Conservation (phyloP, 1,284 basidiomycete genomes). For the Anthracocystis walkeri region DNA sequence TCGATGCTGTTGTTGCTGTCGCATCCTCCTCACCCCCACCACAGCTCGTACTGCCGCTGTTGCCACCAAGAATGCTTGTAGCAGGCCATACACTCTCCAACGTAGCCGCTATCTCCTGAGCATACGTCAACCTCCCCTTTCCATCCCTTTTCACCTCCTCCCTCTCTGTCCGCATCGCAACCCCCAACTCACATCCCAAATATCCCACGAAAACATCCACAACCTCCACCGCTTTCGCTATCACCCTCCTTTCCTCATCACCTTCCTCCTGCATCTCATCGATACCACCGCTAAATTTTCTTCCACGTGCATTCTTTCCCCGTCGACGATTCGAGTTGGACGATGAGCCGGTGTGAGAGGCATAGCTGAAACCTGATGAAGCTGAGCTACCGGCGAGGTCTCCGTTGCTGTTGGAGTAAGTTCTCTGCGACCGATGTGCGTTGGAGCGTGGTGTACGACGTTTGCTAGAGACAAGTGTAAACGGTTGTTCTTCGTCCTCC, state of each 20-base stretch:
- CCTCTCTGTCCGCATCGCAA: not conserved
- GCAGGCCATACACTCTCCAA: constrained; percentile 11
- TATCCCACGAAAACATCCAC: constrained; percentile 20
- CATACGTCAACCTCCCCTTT: constrained; percentile 5
- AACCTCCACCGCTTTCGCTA: constrained; percentile 1
- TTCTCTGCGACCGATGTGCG: not conserved
- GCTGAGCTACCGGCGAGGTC: not conserved
- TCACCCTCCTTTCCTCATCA: not conserved
- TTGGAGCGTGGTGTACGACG: not conserved
- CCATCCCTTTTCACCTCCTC: not conserved
- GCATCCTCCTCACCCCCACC: too few relatives aligned
- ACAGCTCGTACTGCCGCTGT: too few relatives aligned
- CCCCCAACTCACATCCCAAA: not conserved
- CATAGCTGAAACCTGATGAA: constrained; percentile 3
- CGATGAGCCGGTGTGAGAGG: not conserved
- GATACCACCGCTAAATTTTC: too few relatives aligned
- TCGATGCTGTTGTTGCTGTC: not conserved
- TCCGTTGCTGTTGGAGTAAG: constrained; percentile 10
- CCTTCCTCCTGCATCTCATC: not conserved
- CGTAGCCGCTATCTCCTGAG: not conserved
- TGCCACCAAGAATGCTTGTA: too few relatives aligned
- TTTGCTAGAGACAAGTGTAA: constrained; percentile 6
- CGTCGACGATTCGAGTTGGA: too few relatives aligned
- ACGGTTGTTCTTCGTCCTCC: constrained; percentile 1
- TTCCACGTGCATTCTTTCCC: too few relatives aligned